Evolutionary conservation across 805 yeast species (phyloP).

Genomic region (Candida sanyiensis): DNA sequence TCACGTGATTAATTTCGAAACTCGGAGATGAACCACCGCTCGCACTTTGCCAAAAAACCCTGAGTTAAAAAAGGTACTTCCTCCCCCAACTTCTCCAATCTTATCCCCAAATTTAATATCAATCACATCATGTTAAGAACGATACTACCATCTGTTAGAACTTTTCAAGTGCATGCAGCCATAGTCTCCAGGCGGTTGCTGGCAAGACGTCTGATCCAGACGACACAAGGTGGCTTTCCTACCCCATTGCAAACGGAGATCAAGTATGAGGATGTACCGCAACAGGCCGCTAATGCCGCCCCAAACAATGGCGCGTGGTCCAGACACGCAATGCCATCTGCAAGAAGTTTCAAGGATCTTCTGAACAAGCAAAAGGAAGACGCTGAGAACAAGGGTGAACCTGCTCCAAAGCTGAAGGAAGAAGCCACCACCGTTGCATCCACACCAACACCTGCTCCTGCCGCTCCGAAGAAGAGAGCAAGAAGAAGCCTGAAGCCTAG

Average conservation of each 20-base stretch:
- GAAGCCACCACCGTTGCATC: conserved; percentile 4
- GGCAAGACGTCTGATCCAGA: conserved; percentile 4
- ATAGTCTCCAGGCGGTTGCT: neutral
- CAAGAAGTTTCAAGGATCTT: conserved; percentile 25
- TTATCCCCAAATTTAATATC: neutral
- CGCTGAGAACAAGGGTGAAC: conserved; percentile 9
- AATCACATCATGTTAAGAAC: neutral
- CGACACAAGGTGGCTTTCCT: conserved; percentile 8
- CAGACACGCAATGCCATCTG: conserved; percentile 24
- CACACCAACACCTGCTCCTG: conserved; percentile 14
- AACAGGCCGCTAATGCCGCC: conserved; percentile 1
- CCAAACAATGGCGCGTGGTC: conserved; percentile 16
- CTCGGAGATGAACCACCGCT: too few species aligned
- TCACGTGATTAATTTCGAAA: conserved; percentile 3
- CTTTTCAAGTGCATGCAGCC: neutral
- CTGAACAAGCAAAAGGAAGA: conserved; percentile 15
- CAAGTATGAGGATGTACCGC: conserved; percentile 9
- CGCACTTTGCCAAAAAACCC: too few species aligned
- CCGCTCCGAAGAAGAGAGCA: conserved; percentile 31
- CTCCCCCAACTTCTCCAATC: neutral
- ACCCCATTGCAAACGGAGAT: conserved; percentile 8
- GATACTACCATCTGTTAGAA: neutral
- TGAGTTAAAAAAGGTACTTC: neutral
- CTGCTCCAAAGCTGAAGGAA: neutral
- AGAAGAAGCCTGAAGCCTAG: conserved; percentile 77